phyloP scores from a whole-genome alignment of 305 asterid species.

The Striga hermonthica region DNA sequence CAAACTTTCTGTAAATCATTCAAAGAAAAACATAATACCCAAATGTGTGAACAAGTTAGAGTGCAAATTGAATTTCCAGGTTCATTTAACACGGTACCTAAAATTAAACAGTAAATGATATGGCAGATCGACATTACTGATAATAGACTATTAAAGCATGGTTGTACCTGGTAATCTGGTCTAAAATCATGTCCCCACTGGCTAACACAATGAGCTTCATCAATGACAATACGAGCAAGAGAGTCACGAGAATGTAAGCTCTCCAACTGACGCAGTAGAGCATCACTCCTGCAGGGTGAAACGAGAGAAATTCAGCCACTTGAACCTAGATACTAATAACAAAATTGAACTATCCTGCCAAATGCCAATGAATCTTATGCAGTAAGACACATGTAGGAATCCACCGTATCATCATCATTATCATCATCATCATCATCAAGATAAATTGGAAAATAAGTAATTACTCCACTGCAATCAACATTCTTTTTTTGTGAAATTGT shows the following conservation, averaged over 20 bases:
- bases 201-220: conserved; percentile 99
- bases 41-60: conserved; percentile 14
- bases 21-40: neutral
- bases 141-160: no score
- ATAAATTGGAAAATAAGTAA: neutral
- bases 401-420: neutral
- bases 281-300: conserved; percentile 78
- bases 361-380: neutral
- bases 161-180: conserved; percentile 93
- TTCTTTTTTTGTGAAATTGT: neutral
- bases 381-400: conserved; percentile 3
- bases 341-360: neutral
- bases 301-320: conserved; percentile 25
- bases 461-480: no score
- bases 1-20: neutral
- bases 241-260: conserved; percentile 68
- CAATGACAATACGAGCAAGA: conserved; percentile 93
- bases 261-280: conserved; percentile 83
- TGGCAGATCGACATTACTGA: no score
- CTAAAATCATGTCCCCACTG: conserved; percentile 99
- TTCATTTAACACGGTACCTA: conserved; percentile 6
- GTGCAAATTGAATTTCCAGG: neutral
- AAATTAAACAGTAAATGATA: conserved; percentile 23
- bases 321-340: neutral
- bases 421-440: no score